Conservation (phyloP, 345 rosid genomes). For the Turritis glabra region DNA sequence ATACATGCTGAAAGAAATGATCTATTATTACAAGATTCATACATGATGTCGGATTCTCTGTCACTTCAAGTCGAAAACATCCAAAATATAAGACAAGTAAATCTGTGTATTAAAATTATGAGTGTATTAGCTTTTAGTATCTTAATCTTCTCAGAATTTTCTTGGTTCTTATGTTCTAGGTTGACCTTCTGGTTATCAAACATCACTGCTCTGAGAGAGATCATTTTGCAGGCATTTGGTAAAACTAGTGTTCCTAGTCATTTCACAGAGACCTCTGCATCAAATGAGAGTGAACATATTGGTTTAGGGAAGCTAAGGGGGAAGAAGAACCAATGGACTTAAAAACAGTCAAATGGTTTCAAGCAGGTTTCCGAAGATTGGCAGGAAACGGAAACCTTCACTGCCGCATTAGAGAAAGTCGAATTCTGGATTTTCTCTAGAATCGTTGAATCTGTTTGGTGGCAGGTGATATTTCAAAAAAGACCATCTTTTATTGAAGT, state of each 20-base stretch:
- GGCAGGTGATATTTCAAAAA: slow-evolving; percentile 64
- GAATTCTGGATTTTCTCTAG: slow-evolving; percentile 94
- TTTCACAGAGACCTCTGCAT: slow-evolving; percentile 41
- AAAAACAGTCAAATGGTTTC: slow-evolving; percentile 37
- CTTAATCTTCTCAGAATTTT: slow-evolving; percentile 4
- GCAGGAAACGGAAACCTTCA: slow-evolving; percentile 85
- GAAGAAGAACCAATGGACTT: slow-evolving; percentile 7
- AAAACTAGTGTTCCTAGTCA: slow-evolving; percentile 30
- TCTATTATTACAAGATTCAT: too few species aligned
- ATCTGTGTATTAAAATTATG: background rate
- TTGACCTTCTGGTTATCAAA: slow-evolving; percentile 94
- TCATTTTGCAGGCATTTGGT: slow-evolving; percentile 68
- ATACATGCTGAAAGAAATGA: too few species aligned
- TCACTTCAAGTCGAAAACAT: too few species aligned
- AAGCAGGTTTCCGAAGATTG: slow-evolving; percentile 57
- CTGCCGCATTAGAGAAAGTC: slow-evolving; percentile 64
- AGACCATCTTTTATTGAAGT: background rate
- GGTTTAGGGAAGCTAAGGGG: slow-evolving; percentile 17
- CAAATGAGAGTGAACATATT: slow-evolving; percentile 41
- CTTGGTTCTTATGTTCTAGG: slow-evolving; percentile 47
- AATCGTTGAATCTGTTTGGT: slow-evolving; percentile 91
- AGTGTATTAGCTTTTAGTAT: background rate
- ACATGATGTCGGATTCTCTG: too few species aligned
- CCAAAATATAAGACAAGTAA: too few species aligned
- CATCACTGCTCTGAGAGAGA: slow-evolving; percentile 73